Base-by-base conservation (phyloP, 495 filamentous ascomycete species). In the Penicillium manginii region DNA sequence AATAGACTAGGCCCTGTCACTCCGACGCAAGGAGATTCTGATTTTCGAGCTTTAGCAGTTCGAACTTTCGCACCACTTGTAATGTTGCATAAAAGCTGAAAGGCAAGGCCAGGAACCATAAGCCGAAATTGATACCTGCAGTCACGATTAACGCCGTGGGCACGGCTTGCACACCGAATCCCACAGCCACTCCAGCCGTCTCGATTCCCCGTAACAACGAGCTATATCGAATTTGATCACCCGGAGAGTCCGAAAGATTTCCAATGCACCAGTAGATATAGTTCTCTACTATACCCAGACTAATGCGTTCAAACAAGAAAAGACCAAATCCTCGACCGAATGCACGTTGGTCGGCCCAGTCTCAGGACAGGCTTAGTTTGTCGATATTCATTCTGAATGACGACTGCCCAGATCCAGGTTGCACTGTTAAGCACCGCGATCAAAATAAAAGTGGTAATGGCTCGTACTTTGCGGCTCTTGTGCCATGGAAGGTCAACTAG, bases 221-320 rank as follows among this genome's bases (percentile, higher is more conserved):
- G 46, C 71, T 75, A 52, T 76, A 78, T 26, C 76, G 61, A 57
- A 78, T 76, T 61, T 78, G 73, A 15, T 77, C 73, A 5, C 72
- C 73, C 0, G 73, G 74, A 6, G 73, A 75, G 37, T 78, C 73
- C 4, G 75, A 70, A 15, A 79, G 33, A 52, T 78, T 78, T 0
- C 75, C 65, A 42, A 79, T 78, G 37, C 74, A 78, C 75, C 73
- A 78, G 43, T 78, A 77, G 5, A 79, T 77, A 50, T 77, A 78
- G 54, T 80, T 80, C 51, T 78, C 74, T 1, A 78, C 72, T 62
- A 78, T 66, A 6, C 69, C 70, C 2, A 69, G 56, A 58, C 71
- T 75, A 19, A 78, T 62, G 2, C 70, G 61, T 37, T 76, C 71
- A 47, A 78, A 71, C 19, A 79, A 64, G 52, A 74, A 76, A 18